phyloP scores from a whole-genome alignment of 1,139 yeast species.

The Pneumocystis canis region DNA sequence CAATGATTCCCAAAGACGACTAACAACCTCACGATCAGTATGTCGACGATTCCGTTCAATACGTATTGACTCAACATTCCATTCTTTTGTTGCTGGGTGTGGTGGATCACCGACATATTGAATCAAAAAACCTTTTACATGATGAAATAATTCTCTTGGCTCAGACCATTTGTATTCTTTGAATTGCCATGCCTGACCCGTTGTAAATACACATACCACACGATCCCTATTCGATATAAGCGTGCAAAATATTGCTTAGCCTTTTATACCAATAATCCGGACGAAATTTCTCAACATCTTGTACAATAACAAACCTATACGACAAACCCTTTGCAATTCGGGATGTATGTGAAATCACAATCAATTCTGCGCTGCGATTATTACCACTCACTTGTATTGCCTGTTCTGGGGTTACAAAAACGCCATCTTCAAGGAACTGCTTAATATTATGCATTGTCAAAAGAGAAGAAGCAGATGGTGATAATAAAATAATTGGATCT shows the following conservation, averaged over 20 bases:
- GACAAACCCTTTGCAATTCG: slow-evolving; percentile 36
- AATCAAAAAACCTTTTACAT: slow-evolving; percentile 68
- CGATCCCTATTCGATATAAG: slow-evolving; percentile 27
- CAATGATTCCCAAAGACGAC: slow-evolving; percentile 55
- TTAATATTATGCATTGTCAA: slow-evolving; percentile 70
- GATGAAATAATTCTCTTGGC: slow-evolving; percentile 69
- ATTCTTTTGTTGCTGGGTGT: slow-evolving; percentile 51
- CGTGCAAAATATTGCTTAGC: too few relatives aligned
- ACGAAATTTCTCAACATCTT: slow-evolving; percentile 75
- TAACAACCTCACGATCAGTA: slow-evolving; percentile 75
- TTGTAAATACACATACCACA: slow-evolving; percentile 86
- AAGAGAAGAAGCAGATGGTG: slow-evolving; percentile 89
- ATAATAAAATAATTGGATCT: slow-evolving; percentile 84
- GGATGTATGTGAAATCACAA: slow-evolving; percentile 38
- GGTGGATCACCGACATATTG: slow-evolving; percentile 53
- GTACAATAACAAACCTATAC: slow-evolving; percentile 64
- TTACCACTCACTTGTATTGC: slow-evolving; percentile 15
- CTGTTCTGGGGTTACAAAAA: slow-evolving; percentile 45
- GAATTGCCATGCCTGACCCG: slow-evolving; percentile 97
- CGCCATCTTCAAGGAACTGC: slow-evolving; percentile 65
- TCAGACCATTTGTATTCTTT: slow-evolving; percentile 68
- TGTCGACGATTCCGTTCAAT: slow-evolving; percentile 76
- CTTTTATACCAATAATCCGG: slow-evolving; percentile 80
- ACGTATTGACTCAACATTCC: slow-evolving; percentile 73
- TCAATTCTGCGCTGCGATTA: slow-evolving; percentile 12